Conservation (phyloP, 805 yeast species). For the Candida corydali region DNA sequence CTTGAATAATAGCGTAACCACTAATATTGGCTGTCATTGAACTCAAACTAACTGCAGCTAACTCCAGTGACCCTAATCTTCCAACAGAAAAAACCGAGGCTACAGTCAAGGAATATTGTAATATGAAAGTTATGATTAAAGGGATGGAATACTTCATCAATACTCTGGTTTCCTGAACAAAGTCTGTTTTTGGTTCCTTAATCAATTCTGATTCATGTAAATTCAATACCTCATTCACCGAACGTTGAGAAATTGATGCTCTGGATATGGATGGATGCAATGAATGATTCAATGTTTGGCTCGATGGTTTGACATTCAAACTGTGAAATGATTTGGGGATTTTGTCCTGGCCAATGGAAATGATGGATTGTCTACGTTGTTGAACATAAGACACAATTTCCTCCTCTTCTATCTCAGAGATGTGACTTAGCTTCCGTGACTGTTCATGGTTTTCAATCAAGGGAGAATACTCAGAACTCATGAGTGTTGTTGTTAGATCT, state of each 20-base stretch:
- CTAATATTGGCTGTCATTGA: constrained; percentile 77
- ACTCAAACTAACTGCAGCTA: constrained; percentile 73
- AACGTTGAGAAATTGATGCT: constrained; percentile 9
- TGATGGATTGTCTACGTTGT: constrained; percentile 36
- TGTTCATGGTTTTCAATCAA: neutral
- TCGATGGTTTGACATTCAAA: neutral
- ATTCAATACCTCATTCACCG: constrained; percentile 19
- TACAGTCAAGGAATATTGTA: constrained; percentile 70
- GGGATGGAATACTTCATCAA: constrained; percentile 48
- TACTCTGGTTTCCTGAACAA: constrained; percentile 34
- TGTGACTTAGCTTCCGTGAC: constrained; percentile 5
- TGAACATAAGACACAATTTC: constrained; percentile 38
- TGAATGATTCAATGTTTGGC: constrained; percentile 2
- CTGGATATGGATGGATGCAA: constrained; percentile 7
- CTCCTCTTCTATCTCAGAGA: constrained; percentile 19
- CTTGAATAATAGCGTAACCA: constrained; percentile 72
- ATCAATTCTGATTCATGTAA: constrained; percentile 13
- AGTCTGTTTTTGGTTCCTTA: constrained; percentile 43
- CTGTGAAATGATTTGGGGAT: constrained; percentile 11
- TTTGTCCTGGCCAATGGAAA: constrained; percentile 24
- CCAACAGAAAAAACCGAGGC: constrained; percentile 79
- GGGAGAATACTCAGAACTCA: constrained; percentile 4
- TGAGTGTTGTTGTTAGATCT: too few relatives aligned
- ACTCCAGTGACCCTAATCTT: constrained; percentile 61
- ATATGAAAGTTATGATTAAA: constrained; percentile 58